A percentile compares a stretch with the other conserved stretches of the same genome.
Evolutionary conservation across 2,329 filamentous ascomycete species (phyloP).

Genomic region (Botryotinia narcissicola): DNA sequence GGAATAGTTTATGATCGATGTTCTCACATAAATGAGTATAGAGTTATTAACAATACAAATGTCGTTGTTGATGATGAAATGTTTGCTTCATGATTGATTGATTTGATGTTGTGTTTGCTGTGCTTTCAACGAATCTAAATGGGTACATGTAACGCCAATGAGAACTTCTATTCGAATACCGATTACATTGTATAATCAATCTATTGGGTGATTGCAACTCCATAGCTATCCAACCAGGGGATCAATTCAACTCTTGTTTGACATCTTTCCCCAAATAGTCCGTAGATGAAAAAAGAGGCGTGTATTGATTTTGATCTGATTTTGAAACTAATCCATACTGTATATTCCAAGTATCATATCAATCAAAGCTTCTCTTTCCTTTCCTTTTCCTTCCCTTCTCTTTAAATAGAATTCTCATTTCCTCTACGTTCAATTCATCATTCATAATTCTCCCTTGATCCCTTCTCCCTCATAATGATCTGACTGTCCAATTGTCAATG

Average conservation of each 20-base stretch:
- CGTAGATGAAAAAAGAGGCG: not conserved
- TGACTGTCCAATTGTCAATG: not conserved
- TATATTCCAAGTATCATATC: not conserved
- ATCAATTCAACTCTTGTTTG: not conserved
- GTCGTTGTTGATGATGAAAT: not conserved
- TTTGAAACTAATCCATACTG: not conserved
- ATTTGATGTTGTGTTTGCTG: not conserved
- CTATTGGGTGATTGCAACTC: not conserved
- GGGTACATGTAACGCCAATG: not conserved
- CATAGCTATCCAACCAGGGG: not conserved
- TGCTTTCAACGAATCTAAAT: constrained; percentile 1
- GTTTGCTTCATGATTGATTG: not conserved
- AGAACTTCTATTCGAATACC: not conserved
- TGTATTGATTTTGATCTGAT: not conserved
- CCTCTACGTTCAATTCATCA: not conserved
- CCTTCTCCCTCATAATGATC: constrained; percentile 2
- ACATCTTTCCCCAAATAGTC: not conserved
- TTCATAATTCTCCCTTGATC: constrained; percentile 1
- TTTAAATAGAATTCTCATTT: not conserved
- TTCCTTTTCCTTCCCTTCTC: not conserved
- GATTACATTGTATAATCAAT: not conserved
- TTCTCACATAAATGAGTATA: not conserved
- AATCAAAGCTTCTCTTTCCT: not conserved
- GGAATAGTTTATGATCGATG: constrained; percentile 14
- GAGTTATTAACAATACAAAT: not conserved